Evolutionary conservation across 495 filamentous ascomycete genomes (phyloP).

Genomic region (Talaromyces adpressus): DNA sequence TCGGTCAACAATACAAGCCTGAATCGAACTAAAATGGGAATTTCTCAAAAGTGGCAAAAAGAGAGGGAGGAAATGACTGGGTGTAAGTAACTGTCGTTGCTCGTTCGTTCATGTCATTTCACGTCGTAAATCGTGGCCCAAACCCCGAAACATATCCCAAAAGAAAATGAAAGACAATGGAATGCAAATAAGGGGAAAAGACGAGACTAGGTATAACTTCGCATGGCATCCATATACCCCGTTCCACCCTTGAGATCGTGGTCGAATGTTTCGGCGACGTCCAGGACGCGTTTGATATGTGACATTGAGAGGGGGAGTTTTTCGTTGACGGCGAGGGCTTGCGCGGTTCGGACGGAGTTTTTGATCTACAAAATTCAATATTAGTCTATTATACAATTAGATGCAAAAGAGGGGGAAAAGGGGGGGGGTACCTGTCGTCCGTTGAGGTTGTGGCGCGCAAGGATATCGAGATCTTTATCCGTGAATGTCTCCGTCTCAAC

Average conservation of each 20-base stretch:
- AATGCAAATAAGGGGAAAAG: too few relatives aligned
- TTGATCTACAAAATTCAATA: constrained; percentile 56
- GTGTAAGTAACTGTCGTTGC: background rate
- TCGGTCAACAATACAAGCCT: background rate
- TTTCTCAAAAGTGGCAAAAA: background rate
- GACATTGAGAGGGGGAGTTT: constrained; percentile 62
- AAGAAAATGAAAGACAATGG: background rate
- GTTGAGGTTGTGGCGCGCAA: constrained; percentile 70
- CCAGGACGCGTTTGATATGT: constrained; percentile 75
- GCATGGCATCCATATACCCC: constrained; percentile 46
- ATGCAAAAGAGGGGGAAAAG: background rate
- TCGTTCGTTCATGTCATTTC: background rate
- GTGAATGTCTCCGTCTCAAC: constrained; percentile 55
- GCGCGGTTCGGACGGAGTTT: constrained; percentile 81
- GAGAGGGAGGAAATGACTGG: background rate
- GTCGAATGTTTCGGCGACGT: constrained; percentile 77
- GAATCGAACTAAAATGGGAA: background rate
- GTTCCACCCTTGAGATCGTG: constrained; percentile 65
- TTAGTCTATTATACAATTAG: background rate
- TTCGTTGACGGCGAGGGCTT: constrained; percentile 77
- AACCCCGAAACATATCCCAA: constrained; percentile 8
- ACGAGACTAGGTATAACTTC: constrained; percentile 32
- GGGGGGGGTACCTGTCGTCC: constrained; percentile 62
- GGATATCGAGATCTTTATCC: constrained; percentile 57
- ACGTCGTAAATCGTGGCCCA: background rate